These are phyloP conservation scores for Alternaria panax DNA, from an alignment of 2,329 filamentous ascomycete genomes.

Conservation along the genomic window DNA sequence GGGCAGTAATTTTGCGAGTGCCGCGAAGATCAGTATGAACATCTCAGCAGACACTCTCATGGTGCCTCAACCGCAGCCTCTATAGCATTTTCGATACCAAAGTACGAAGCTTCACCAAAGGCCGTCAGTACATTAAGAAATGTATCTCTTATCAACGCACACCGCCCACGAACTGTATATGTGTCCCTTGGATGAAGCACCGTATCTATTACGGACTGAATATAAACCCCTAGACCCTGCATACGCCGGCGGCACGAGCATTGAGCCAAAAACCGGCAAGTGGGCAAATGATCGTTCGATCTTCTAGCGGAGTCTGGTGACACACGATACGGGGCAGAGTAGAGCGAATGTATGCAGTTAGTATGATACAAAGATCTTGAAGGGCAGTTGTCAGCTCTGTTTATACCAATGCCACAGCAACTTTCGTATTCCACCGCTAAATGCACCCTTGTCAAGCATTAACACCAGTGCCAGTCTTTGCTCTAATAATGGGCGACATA, in stretches of 20 bases:
- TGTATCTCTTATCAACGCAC: conserved; percentile 3
- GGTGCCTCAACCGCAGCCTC: background rate
- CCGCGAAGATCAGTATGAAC: fast-evolving
- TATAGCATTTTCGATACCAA: background rate
- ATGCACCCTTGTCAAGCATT: no score
- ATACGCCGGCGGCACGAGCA: background rate
- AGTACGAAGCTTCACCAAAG: background rate
- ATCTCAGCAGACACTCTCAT: background rate
- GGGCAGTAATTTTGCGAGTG: background rate
- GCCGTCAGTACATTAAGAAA: background rate
- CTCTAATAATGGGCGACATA: background rate
- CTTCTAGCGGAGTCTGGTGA: background rate
- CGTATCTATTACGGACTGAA: conserved; percentile 5
- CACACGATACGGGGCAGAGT: conserved; percentile 1
- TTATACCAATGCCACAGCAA: background rate
- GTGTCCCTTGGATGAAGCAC: background rate
- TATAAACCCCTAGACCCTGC: background rate
- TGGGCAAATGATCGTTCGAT: background rate
- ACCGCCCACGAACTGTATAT: background rate
- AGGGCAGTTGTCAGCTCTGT: background rate
- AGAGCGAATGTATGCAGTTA: background rate
- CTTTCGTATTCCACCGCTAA: background rate
- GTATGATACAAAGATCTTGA: background rate
- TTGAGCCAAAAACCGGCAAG: background rate
- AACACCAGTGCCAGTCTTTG: background rate